Percentiles rank a stretch among this genome's conserved stretches.
Conservation (phyloP, 2,329 filamentous ascomycete genomes). For the Scleromitrula shiraiana region DNA sequence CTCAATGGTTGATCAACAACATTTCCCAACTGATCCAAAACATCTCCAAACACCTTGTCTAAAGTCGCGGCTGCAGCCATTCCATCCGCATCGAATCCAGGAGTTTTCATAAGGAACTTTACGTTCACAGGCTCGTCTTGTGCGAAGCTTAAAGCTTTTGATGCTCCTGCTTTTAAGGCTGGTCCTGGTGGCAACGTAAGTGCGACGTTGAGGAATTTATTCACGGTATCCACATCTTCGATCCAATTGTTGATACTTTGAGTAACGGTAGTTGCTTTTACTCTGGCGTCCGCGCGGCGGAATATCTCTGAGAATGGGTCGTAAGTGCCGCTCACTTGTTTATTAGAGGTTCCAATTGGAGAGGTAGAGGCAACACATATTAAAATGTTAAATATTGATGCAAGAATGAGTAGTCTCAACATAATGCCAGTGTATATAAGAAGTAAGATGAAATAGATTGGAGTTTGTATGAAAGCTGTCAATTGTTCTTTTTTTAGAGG, state of each 20-base stretch:
- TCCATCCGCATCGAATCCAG: conserved; percentile 4
- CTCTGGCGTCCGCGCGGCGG: background rate
- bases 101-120: conserved; percentile 1
- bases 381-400: too few relatives aligned
- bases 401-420: too few relatives aligned
- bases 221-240: conserved; percentile 10
- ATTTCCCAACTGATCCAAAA: conserved; percentile 6
- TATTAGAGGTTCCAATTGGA: background rate
- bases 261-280: conserved; percentile 7
- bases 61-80: conserved; percentile 1
- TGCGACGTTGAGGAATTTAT: conserved; percentile 7
- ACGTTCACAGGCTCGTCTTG: conserved; percentile 10
- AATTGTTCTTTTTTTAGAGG: too few relatives aligned
- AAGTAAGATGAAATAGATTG: too few relatives aligned
- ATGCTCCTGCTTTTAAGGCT: conserved; percentile 1
- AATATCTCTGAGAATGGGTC: background rate
- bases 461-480: too few relatives aligned
- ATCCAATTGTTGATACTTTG: conserved; percentile 11
- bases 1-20: conserved; percentile 3
- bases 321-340: background rate
- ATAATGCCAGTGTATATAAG: too few relatives aligned
- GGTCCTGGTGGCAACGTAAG: background rate
- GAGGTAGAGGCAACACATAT: background rate
- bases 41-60: conserved; percentile 9
- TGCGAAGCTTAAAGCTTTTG: conserved; percentile 6